These are phyloP conservation scores for Corchorus capsularis DNA, from an alignment of 345 rosid genomes.

Conservation along the genomic window DNA sequence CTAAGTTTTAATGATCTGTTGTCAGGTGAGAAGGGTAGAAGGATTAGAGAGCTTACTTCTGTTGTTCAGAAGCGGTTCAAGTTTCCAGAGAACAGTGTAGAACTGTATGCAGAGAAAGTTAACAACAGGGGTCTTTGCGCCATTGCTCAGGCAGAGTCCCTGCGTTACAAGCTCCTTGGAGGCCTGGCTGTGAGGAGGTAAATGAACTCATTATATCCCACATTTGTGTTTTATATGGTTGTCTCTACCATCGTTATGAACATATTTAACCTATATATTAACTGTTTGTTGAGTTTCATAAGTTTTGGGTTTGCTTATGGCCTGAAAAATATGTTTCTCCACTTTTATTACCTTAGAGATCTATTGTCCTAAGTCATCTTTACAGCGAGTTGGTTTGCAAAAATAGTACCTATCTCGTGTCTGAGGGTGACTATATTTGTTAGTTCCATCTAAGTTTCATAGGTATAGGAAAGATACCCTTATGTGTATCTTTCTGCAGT, in stretches of 20 bases:
- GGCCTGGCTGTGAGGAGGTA: slow-evolving; percentile 91
- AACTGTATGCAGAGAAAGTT: slow-evolving; percentile 82
- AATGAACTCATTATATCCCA: background rate
- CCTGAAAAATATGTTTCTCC: background rate
- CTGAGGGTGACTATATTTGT: slow-evolving; percentile 38
- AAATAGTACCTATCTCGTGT: slow-evolving; percentile 29
- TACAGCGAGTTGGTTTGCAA: slow-evolving; percentile 34
- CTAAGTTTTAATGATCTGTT: background rate
- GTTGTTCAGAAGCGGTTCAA: slow-evolving; percentile 73
- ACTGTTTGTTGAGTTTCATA: background rate
- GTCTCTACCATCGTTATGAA: background rate
- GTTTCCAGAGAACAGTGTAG: slow-evolving; percentile 74
- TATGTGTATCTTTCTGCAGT: slow-evolving; percentile 5
- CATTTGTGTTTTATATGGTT: background rate
- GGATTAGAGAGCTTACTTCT: slow-evolving; percentile 82
- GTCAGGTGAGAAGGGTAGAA: slow-evolving; percentile 79
- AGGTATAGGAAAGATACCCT: slow-evolving; percentile 6
- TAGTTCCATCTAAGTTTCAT: slow-evolving; percentile 19
- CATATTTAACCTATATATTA: background rate
- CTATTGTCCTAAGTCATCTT: slow-evolving; percentile 31
- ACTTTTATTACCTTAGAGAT: background rate
- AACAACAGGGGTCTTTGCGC: slow-evolving; percentile 83
- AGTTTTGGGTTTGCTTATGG: background rate
- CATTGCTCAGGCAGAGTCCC: slow-evolving; percentile 91
- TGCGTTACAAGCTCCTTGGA: slow-evolving; percentile 86